Evolutionary conservation across 495 filamentous ascomycete species (phyloP).

Genomic region (Xylaria flabelliformis): DNA sequence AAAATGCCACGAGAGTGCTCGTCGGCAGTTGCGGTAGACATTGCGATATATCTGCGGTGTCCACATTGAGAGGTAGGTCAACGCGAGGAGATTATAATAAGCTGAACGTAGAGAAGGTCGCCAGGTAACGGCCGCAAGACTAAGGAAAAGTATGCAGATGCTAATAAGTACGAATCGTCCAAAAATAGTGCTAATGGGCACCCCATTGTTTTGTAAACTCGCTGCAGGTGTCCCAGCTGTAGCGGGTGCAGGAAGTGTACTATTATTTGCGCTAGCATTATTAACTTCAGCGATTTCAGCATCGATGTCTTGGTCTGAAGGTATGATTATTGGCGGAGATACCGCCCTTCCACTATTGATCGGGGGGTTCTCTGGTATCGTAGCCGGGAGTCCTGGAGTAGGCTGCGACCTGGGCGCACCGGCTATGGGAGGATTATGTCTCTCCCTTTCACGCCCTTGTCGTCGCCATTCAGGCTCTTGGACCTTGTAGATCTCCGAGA

Average conservation of each 20-base stretch:
- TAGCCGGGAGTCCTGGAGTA: conserved; percentile 39
- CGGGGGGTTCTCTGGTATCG: conserved; percentile 40
- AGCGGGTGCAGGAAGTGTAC: conserved; percentile 38
- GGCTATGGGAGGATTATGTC: conserved; percentile 33
- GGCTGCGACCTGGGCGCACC: conserved; percentile 31
- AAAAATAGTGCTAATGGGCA: conserved; percentile 74
- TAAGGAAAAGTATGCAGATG: conserved; percentile 73
- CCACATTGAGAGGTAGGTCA: conserved; percentile 89
- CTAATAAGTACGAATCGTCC: conserved; percentile 78
- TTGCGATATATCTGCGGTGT: conserved; percentile 90
- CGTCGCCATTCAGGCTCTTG: conserved; percentile 82
- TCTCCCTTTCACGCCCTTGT: conserved; percentile 56
- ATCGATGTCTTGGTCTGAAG: conserved; percentile 82
- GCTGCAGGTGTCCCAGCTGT: conserved; percentile 47
- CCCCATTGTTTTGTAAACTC: conserved; percentile 35
- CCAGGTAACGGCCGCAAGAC: conserved; percentile 77
- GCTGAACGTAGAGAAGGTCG: conserved; percentile 68
- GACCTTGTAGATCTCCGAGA: conserved; percentile 85
- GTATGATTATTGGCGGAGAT: conserved; percentile 72
- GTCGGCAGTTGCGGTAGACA: conserved; percentile 86
- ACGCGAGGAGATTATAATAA: conserved; percentile 71
- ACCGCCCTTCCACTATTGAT: conserved; percentile 59
- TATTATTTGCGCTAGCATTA: conserved; percentile 39
- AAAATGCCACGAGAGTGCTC: conserved; percentile 86
- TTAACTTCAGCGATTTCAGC: conserved; percentile 59